Evolutionary conservation across 1,284 basidiomycete genomes (phyloP).

Genomic region (Sporisorium reilianum): DNA sequence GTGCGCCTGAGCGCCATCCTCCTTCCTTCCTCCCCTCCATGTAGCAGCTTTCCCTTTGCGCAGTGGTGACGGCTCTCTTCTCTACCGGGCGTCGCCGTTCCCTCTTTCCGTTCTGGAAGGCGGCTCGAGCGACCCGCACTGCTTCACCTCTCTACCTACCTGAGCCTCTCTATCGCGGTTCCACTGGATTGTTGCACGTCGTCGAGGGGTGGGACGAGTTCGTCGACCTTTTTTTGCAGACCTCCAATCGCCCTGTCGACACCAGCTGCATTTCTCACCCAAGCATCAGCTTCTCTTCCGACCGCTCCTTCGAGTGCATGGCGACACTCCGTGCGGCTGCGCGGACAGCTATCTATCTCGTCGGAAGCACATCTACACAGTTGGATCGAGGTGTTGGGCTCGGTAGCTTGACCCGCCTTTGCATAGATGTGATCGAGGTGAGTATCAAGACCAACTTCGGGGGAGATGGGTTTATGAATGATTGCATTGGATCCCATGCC

Average conservation of each 20-base stretch:
- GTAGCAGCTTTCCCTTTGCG: not conserved
- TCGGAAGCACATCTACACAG: not conserved
- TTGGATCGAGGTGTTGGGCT: not conserved
- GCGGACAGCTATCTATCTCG: not conserved
- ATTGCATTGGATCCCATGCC: too few species aligned
- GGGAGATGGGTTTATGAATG: not conserved
- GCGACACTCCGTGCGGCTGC: not conserved
- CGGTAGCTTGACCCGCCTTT: not conserved
- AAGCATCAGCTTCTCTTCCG: not conserved
- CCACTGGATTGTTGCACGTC: not conserved
- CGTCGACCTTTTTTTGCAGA: not conserved
- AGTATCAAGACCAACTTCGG: not conserved
- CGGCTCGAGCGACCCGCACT: constrained; percentile 2
- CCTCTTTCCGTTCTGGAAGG: constrained; percentile 20
- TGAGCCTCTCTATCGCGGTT: not conserved
- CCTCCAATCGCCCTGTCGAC: not conserved
- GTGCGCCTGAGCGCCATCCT: not conserved
- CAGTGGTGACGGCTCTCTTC: not conserved
- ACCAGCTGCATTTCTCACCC: not conserved
- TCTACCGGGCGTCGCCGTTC: not conserved
- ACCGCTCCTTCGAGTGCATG: not conserved
- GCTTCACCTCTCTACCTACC: not conserved
- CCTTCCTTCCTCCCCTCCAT: constrained; percentile 13
- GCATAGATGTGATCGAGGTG: constrained; percentile 1
- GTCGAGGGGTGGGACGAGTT: not conserved